Evolutionary conservation across 2,329 filamentous ascomycete species (phyloP).

Genomic region (Beauveria asiatica): DNA sequence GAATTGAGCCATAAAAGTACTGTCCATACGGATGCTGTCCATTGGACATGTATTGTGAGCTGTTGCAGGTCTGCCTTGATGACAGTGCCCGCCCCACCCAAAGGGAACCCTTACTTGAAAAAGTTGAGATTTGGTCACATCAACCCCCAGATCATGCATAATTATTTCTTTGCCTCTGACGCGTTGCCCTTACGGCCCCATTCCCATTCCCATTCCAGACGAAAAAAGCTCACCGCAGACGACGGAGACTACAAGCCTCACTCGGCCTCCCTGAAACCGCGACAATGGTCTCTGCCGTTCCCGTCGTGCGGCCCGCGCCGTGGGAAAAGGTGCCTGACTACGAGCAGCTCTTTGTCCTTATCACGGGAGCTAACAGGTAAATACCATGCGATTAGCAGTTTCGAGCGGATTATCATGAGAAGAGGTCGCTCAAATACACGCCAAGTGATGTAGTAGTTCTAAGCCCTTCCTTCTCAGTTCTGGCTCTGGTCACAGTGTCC

Average conservation of each 20-base stretch:
- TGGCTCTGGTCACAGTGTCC: background rate
- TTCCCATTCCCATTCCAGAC: no score
- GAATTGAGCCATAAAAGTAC: background rate
- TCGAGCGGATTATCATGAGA: background rate
- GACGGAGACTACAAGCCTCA: background rate
- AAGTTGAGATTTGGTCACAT: no score
- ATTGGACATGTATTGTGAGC: no score
- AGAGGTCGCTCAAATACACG: background rate
- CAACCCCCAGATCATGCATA: no score
- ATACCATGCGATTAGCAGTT: constrained; percentile 12
- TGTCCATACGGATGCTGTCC: no score
- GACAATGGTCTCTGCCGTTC: constrained; percentile 6
- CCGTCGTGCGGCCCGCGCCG: constrained; percentile 19
- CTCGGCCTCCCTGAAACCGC: background rate
- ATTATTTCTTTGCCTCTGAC: background rate
- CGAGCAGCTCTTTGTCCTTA: constrained; percentile 55
- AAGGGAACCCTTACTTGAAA: no score
- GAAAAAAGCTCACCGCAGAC: background rate
- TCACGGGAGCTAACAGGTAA: constrained; percentile 84
- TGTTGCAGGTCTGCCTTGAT: no score
- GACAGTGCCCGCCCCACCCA: no score
- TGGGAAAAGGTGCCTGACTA: constrained; percentile 29
- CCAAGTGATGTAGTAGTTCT: background rate
- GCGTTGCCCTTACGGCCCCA: background rate
- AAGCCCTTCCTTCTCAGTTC: background rate